A percentile compares a stretch with the other conserved stretches of the same genome.
Evolutionary conservation across 2,329 filamentous ascomycete genomes (phyloP).

Genomic region (Neofusicoccum laricinum): DNA sequence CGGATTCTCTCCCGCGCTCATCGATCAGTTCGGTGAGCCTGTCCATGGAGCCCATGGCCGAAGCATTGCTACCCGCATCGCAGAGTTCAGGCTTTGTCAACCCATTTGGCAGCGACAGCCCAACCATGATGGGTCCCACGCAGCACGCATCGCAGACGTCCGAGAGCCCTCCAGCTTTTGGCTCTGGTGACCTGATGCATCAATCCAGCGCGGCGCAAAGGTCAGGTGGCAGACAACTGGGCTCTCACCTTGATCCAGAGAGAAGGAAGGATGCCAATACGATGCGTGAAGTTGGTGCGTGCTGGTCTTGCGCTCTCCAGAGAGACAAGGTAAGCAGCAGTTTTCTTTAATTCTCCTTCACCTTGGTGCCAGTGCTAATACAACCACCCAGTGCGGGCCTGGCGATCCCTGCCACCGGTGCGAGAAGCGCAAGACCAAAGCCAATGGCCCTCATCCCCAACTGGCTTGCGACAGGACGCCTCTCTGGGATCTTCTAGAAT

Average conservation of each 20-base stretch:
- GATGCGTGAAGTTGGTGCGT: conserved; percentile 47
- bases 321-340: conserved; percentile 39
- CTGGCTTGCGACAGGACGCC: conserved; percentile 47
- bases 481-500: conserved; percentile 41
- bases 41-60: conserved; percentile 3
- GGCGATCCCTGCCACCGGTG: conserved; percentile 40
- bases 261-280: conserved; percentile 41
- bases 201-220: conserved; percentile 20
- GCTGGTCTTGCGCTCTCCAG: conserved; percentile 49
- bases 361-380: conserved; percentile 16
- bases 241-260: conserved; percentile 34
- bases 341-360: not conserved
- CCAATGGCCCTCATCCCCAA: conserved; percentile 38
- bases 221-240: conserved; percentile 37
- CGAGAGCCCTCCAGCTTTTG: conserved; percentile 1
- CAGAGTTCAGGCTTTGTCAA: conserved; percentile 4
- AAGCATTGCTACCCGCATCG: not conserved
- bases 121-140: not conserved
- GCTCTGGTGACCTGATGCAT: not conserved
- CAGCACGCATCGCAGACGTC: conserved; percentile 1
- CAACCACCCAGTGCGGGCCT: conserved; percentile 32
- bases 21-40: not conserved
- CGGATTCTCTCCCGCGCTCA: not conserved
- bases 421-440: conserved; percentile 36
- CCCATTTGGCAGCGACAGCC: conserved; percentile 6